Conservation (phyloP, 2,329 filamentous ascomycete genomes). For the Alternaria triticina region DNA sequence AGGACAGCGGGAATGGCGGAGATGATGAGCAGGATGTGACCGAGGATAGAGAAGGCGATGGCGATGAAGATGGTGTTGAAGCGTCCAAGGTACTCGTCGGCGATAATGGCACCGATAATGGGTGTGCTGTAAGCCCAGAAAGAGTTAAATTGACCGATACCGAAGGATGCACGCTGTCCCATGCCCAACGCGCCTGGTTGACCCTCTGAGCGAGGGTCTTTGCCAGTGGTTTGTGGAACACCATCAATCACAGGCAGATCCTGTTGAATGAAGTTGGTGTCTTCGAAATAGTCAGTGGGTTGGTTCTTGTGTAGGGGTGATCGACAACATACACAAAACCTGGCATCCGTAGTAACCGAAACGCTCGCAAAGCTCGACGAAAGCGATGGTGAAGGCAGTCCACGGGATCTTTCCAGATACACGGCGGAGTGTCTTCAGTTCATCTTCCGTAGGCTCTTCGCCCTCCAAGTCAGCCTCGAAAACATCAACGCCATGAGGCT, state of each 20-base stretch:
- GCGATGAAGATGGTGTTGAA: slow-evolving; percentile 66
- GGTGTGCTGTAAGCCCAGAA: slow-evolving; percentile 52
- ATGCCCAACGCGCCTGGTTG: slow-evolving; percentile 45
- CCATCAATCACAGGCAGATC: slow-evolving; percentile 46
- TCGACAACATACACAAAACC: slow-evolving; percentile 62
- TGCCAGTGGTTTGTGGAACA: slow-evolving; percentile 38
- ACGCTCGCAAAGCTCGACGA: slow-evolving; percentile 77
- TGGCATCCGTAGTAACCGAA: slow-evolving; percentile 79
- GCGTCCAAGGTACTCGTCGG: slow-evolving; percentile 65
- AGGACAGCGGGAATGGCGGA: slow-evolving; percentile 60
- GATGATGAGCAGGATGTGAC: slow-evolving; percentile 61
- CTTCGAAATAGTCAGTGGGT: slow-evolving; percentile 22
- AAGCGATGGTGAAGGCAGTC: slow-evolving; percentile 72
- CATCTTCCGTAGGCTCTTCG: slow-evolving; percentile 65
- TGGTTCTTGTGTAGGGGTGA: neutral
- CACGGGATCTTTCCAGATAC: slow-evolving; percentile 70
- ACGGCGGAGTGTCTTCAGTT: slow-evolving; percentile 65
- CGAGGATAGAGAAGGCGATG: slow-evolving; percentile 57
- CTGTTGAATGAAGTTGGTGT: slow-evolving; percentile 51
- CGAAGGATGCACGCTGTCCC: slow-evolving; percentile 47
- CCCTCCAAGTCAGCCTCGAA: slow-evolving; percentile 44
- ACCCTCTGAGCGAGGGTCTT: slow-evolving; percentile 35
- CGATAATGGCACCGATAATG: slow-evolving; percentile 62
- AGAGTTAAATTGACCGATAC: slow-evolving; percentile 47
- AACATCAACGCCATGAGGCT: slow-evolving; percentile 28